Evolutionary conservation across 495 filamentous ascomycete genomes (phyloP), one percentile per base, ranked within the genome.

Genomic region (Friedmanniomyces endolithicus): DNA sequence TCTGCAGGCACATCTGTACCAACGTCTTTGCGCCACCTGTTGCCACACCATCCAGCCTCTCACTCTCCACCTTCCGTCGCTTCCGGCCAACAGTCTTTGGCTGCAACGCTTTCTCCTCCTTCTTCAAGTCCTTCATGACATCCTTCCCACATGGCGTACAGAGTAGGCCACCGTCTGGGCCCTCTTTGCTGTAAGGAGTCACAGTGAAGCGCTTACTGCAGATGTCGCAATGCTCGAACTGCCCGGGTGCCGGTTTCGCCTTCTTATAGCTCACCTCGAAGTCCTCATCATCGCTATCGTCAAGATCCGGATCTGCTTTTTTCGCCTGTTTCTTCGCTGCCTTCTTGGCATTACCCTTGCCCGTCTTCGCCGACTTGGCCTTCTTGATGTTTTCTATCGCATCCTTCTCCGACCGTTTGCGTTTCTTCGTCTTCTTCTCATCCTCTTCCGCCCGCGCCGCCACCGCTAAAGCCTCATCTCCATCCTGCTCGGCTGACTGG

Each of bases 161-260:
- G 12, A 98, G 74, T 19, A 98, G 70, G 17, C 89, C 90, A 1
- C 89, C 89, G 17, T 83, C 74, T 0, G 85, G 84, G 14, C 85
- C 86, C n/a, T 80, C 76, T 61, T 87, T 85, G 59, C 82, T 86
- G 65, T 98, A 98, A 0, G 88, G 72, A 0, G 92, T 96, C 25
- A 98, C 92, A 0, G 88, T 95, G 64, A 98, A 98, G 23, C 92
- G 82, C 62, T 87, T 90, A 22, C 79, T 75, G 65, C 92, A 98
- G 7, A 78, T 69, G 44, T 86, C 88, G 61, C 92, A 98, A 60
- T 95, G 90, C 25, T 83, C 87, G 56, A 88, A 78, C 67, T 98
- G 92, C 1, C 88, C 90, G 0, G 92, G 87, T 16, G 82, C 63
- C 37, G 83, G 84, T n/a, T 75, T 75, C 29, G 74, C 62, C 57